Conservation (phyloP, 176 grass and related monocot species). For the Cocos nucifera region DNA sequence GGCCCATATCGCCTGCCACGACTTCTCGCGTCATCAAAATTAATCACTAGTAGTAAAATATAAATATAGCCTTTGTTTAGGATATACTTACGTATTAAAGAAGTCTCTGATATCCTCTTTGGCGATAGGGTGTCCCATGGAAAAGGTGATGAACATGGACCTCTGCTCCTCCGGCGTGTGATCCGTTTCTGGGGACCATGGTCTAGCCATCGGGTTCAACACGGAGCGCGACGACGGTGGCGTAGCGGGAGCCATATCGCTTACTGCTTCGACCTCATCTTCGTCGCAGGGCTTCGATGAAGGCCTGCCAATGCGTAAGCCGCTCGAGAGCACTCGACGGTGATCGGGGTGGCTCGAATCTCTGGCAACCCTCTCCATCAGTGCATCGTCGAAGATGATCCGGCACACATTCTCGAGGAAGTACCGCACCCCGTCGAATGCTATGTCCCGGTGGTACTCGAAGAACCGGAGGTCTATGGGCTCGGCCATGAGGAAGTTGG, state of each 20-base stretch:
- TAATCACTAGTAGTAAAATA: too few species aligned
- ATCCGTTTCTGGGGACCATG: conserved; percentile 24
- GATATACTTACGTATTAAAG: conserved; percentile 45
- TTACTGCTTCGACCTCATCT: too few species aligned
- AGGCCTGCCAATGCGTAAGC: not conserved
- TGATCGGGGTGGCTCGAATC: not conserved
- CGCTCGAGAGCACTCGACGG: not conserved
- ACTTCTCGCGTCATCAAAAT: too few species aligned
- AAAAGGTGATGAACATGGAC: conserved; percentile 73
- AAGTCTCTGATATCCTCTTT: conserved; percentile 38
- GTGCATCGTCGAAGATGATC: conserved; percentile 19
- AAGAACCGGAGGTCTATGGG: conserved; percentile 38
- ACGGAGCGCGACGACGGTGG: not conserved
- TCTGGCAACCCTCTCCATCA: not conserved
- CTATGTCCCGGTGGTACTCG: conserved; percentile 19
- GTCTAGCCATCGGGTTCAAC: conserved; percentile 45
- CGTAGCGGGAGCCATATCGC: too few species aligned
- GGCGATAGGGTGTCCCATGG: conserved; percentile 44
- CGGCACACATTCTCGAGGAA: conserved; percentile 47
- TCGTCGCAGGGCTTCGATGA: not conserved
- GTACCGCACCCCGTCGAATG: conserved; percentile 7
- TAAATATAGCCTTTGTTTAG: too few species aligned
- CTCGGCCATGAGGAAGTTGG: conserved; percentile 33
- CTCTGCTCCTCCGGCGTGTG: conserved; percentile 37
- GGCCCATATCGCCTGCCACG: conserved; percentile 37